phyloP scores from a whole-genome alignment of 129 eudicot species.

The Centrapalus pauciflorus region DNA sequence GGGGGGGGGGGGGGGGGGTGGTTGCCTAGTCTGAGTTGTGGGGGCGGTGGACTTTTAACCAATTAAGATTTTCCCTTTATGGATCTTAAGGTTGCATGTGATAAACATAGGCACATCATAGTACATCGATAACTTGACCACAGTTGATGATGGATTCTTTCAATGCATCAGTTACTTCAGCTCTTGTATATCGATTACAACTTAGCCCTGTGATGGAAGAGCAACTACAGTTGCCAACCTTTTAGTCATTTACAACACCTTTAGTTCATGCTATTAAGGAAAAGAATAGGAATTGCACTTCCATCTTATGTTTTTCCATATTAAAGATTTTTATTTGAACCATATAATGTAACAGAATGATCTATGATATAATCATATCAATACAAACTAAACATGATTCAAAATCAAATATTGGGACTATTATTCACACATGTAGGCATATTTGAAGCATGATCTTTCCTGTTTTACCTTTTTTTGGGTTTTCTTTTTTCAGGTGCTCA shows the following conservation, averaged over 20 bases:
- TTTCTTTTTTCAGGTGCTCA: conserved; percentile 59
- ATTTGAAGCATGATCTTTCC: not conserved
- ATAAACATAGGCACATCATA: too few species aligned
- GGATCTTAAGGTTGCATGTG: too few species aligned
- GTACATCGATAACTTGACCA: too few species aligned
- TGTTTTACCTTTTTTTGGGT: not conserved
- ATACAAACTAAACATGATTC: not conserved
- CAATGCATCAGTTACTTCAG: too few species aligned
- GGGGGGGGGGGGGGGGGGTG: not conserved
- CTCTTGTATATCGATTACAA: too few species aligned
- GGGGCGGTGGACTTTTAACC: too few species aligned
- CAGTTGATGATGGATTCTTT: too few species aligned
- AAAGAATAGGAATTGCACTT: not conserved
- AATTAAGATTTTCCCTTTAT: too few species aligned
- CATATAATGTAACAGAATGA: not conserved
- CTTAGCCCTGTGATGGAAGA: not conserved
- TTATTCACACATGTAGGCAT: not conserved
- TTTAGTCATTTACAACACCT: not conserved
- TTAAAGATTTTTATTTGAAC: not conserved
- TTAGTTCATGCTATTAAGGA: not conserved
- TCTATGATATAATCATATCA: not conserved
- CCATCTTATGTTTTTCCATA: not conserved
- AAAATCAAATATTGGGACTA: not conserved
- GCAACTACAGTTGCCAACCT: not conserved
- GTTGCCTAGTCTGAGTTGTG: too few species aligned